phyloP scores from a whole-genome alignment of 768 basidiomycete species.

The Mycena kentingensis region DNA sequence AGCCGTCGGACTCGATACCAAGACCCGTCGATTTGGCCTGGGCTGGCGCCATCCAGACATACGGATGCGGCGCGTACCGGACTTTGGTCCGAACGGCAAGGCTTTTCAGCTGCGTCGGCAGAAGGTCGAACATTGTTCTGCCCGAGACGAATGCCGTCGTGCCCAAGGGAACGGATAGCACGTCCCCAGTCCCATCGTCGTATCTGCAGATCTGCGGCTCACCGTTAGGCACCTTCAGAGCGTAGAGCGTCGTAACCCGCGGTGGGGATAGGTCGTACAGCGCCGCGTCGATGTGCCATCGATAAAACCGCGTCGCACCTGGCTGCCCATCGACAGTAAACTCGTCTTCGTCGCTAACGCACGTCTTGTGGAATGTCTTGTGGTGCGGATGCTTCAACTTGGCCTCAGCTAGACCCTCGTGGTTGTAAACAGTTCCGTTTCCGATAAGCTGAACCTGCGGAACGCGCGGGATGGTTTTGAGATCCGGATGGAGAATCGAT shows the following conservation, averaged over 20 bases:
- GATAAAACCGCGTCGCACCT: slow-evolving; percentile 85
- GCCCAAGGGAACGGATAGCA: slow-evolving; percentile 78
- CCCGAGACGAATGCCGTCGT: slow-evolving; percentile 86
- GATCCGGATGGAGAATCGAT: slow-evolving; percentile 85
- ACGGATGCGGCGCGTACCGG: slow-evolving; percentile 82
- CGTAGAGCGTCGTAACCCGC: slow-evolving; percentile 84
- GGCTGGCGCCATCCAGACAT: slow-evolving; percentile 87
- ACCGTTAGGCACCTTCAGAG: slow-evolving; percentile 70
- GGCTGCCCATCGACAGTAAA: slow-evolving; percentile 32
- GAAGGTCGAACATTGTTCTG: slow-evolving; percentile 79
- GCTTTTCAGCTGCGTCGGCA: slow-evolving; percentile 72
- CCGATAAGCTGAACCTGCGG: slow-evolving; percentile 93
- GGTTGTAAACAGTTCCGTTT: slow-evolving; percentile 77
- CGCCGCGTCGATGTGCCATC: slow-evolving; percentile 93
- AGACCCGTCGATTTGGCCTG: slow-evolving; percentile 76
- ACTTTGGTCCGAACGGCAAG: slow-evolving; percentile 77
- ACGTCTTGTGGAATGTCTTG: slow-evolving; percentile 83
- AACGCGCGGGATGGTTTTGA: slow-evolving; percentile 87
- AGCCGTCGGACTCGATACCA: slow-evolving; percentile 77
- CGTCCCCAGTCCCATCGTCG: slow-evolving; percentile 87
- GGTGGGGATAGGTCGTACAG: slow-evolving; percentile 78
- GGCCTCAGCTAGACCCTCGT: slow-evolving; percentile 78
- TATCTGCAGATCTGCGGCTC: slow-evolving; percentile 65
- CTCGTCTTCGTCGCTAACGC: slow-evolving; percentile 72
- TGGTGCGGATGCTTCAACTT: slow-evolving; percentile 86